phyloP scores from a whole-genome alignment of 2,329 filamentous ascomycete species.

The Colletotrichum sp. region DNA sequence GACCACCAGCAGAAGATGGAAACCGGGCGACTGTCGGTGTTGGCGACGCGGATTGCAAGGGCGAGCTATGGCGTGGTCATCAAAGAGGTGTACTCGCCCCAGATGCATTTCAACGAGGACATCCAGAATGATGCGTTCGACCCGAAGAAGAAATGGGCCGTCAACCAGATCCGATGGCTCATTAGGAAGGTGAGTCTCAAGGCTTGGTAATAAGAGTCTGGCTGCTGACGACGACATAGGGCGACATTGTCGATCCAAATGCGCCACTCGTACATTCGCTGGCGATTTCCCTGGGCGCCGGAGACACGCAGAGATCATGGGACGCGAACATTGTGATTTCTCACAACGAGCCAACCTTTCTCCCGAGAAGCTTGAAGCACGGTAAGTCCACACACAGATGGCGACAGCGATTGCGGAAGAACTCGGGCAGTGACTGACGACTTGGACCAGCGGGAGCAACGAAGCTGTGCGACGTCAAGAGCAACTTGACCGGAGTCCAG shows the following conservation, averaged over 20 bases:
- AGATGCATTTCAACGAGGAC: slow-evolving; percentile 38
- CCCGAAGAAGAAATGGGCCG: slow-evolving; percentile 39
- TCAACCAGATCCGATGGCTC: slow-evolving; percentile 47
- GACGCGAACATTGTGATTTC: slow-evolving; percentile 44
- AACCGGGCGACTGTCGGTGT: slow-evolving; percentile 42
- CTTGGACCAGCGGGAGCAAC: slow-evolving; percentile 34
- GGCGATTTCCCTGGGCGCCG: slow-evolving; percentile 35
- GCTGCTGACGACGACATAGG: slow-evolving; percentile 12
- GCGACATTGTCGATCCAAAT: slow-evolving; percentile 42
- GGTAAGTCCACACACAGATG: slow-evolving; percentile 28
- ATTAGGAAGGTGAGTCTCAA: slow-evolving; percentile 37
- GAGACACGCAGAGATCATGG: slow-evolving; percentile 38
- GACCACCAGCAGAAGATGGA: slow-evolving; percentile 55
- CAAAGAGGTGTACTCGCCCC: slow-evolving; percentile 38
- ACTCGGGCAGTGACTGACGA: background rate
- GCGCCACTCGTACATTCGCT: slow-evolving; percentile 36
- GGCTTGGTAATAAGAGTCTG: background rate
- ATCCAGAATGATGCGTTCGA: slow-evolving; percentile 37
- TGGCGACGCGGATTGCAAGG: slow-evolving; percentile 45
- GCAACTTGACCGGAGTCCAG: slow-evolving; percentile 42
- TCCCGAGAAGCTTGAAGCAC: slow-evolving; percentile 42
- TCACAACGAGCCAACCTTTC: slow-evolving; percentile 36
- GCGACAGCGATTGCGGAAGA: background rate
- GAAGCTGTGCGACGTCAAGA: slow-evolving; percentile 44
- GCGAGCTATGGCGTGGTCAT: slow-evolving; percentile 48